Evolutionary conservation across 1,284 basidiomycete species (phyloP).

Genomic region (Marasmius sp.): DNA sequence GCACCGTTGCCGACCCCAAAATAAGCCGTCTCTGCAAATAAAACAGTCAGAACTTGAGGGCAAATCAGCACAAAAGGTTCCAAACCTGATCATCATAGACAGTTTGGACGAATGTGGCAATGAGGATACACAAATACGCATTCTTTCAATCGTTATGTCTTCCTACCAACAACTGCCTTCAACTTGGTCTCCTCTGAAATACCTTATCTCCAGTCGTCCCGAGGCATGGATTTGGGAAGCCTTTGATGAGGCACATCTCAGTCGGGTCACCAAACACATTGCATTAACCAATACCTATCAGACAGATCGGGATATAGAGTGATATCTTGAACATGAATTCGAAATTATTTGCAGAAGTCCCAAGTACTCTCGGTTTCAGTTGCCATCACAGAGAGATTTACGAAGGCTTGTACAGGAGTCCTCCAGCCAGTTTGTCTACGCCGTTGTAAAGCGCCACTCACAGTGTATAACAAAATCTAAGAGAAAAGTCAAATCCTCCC

Average conservation of each 20-base stretch:
- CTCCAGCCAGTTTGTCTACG: slow-evolving; percentile 28
- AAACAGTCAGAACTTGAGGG: too few species aligned
- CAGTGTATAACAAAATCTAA: too few species aligned
- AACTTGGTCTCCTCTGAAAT: slow-evolving; percentile 10
- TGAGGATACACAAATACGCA: background rate
- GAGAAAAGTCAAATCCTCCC: too few species aligned
- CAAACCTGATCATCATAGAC: slow-evolving; percentile 12
- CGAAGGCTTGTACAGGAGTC: slow-evolving; percentile 16
- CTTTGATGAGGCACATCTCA: slow-evolving; percentile 9
- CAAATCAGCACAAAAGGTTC: background rate
- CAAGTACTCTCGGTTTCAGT: background rate
- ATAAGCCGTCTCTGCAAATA: too few species aligned
- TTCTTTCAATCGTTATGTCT: background rate
- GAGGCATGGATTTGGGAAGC: slow-evolving; percentile 14
- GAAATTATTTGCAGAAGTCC: background rate
- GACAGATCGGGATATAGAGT: slow-evolving; percentile 9
- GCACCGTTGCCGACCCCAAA: too few species aligned
- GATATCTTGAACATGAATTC: slow-evolving; percentile 10
- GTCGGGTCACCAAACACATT: background rate
- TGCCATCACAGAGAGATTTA: slow-evolving; percentile 17
- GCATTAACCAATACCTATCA: slow-evolving; percentile 5
- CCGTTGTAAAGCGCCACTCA: too few species aligned
- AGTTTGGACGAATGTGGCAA: slow-evolving; percentile 19
- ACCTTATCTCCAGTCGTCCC: slow-evolving; percentile 19
- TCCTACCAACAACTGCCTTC: background rate